Base-by-base conservation (phyloP, 140 eudicot genomes). In the Bidens hawaiensis region DNA sequence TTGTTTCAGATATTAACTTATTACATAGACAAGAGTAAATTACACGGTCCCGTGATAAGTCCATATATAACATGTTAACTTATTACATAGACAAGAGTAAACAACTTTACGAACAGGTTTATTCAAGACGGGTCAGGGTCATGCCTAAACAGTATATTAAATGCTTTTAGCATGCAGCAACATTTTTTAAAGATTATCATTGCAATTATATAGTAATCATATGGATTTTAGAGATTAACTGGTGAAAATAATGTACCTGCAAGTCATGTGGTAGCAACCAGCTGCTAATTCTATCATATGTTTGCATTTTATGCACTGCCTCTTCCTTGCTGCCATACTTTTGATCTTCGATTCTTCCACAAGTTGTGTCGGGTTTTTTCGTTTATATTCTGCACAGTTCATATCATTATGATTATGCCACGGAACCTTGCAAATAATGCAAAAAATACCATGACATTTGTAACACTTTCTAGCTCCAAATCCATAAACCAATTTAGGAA, bases 241-340 rank as follows among this genome's bases (percentile, higher is more conserved):
- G 15, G 28, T 59, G 19, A 31, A 23, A 31, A 65, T 48, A 14
- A 2, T 10, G 65, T 75, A 88, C 96, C 94, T 85, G 90, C 96
- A 85, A 57, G 94, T 88, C 90, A 88, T 88, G 75, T 88, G 96
- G 80, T 69, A 82, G 77, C 96, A 85, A 23, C 96, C 96, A 36
- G 43, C 43, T 9, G 43, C 43, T 36, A 36, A 36, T 36, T 10
- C 43, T 36, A 31, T 88, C 94, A 85, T 82, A 68, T 82, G 88
- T 53, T 80, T 79, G 79, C 96, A 88, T 75, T 88, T 85, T 38
- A 77, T 72, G 65, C 96, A 88, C 59, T 85, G 94, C 16, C 88
- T 90, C 96, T 82, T 82, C 43, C 23, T 73, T 15, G 73, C 89
- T 4, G 96, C 96, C 33, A 82, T 79, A 17, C 55, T 85, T 76